Conservation (phyloP, 2,329 filamentous ascomycete species). For the Chaetothyriales sp. region DNA sequence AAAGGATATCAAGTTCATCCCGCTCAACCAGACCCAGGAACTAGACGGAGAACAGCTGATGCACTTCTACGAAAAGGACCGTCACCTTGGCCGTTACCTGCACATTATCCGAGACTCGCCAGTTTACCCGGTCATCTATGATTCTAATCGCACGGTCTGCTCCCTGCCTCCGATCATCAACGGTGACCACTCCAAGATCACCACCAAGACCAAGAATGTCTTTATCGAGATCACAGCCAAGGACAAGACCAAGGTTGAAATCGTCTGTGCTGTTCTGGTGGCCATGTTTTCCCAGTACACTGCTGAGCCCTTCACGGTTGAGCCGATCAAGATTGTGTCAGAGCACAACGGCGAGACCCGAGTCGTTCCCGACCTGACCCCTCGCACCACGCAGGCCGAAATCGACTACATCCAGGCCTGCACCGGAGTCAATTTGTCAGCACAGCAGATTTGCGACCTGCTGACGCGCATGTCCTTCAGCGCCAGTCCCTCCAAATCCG, state of each 20-base stretch:
- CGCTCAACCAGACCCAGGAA: slow-evolving; percentile 78
- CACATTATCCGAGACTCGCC: slow-evolving; percentile 90
- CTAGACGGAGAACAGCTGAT: slow-evolving; percentile 84
- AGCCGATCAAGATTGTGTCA: slow-evolving; percentile 83
- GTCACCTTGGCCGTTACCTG: slow-evolving; percentile 74
- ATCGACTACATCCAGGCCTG: slow-evolving; percentile 89
- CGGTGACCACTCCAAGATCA: slow-evolving; percentile 92
- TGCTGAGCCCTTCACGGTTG: slow-evolving; percentile 74
- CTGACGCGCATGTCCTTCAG: slow-evolving; percentile 77
- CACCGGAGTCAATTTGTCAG: slow-evolving; percentile 63
- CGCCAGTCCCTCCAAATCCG: slow-evolving; percentile 57
- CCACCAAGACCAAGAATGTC: slow-evolving; percentile 74
- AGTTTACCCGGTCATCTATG: slow-evolving; percentile 90
- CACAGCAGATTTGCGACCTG: slow-evolving; percentile 61
- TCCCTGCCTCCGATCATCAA: slow-evolving; percentile 97
- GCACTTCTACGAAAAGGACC: slow-evolving; percentile 87
- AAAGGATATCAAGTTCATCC: slow-evolving; percentile 80
- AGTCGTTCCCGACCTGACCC: slow-evolving; percentile 64
- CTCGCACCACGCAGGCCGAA: slow-evolving; percentile 64
- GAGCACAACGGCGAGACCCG: slow-evolving; percentile 76
- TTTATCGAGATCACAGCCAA: slow-evolving; percentile 96
- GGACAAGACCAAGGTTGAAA: slow-evolving; percentile 88
- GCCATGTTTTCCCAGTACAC: slow-evolving; percentile 95
- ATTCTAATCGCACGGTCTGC: slow-evolving; percentile 72
- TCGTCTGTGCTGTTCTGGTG: slow-evolving; percentile 88